These are phyloP conservation scores for Kockovaella imperatae DNA, from an alignment of 768 basidiomycete genomes.

Conservation along the genomic window DNA sequence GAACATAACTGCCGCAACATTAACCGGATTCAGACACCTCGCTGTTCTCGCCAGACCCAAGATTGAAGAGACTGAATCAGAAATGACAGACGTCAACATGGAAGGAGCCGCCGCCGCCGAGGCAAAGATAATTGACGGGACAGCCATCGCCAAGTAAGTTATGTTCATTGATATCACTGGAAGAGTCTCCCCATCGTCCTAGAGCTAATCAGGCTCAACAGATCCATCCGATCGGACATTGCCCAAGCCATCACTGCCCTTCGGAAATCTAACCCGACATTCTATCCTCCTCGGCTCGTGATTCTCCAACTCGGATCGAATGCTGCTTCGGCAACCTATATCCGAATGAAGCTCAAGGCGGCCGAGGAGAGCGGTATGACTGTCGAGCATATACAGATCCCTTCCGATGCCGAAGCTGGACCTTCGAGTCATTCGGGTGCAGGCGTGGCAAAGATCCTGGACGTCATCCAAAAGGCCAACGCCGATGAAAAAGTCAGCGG, in stretches of 20 bases:
- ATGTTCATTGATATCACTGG: neutral
- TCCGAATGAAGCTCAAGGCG: constrained; percentile 96
- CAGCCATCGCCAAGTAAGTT: constrained; percentile 68
- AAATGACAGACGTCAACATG: constrained; percentile 15
- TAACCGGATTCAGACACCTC: no score
- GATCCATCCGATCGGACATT: constrained; percentile 71
- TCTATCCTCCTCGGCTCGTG: constrained; percentile 71
- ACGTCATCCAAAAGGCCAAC: constrained; percentile 72
- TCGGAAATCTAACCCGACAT: constrained; percentile 68
- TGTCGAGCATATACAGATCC: constrained; percentile 63
- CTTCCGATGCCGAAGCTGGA: constrained; percentile 35
- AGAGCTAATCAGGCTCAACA: constrained; percentile 39
- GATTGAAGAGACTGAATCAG: no score
- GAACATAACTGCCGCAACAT: no score
- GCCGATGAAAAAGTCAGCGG: constrained; percentile 72
- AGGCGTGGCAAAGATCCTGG: constrained; percentile 63
- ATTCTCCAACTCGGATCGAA: constrained; percentile 91
- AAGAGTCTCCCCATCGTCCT: constrained; percentile 1
- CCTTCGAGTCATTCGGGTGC: constrained; percentile 16
- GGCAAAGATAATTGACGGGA: constrained; percentile 71
- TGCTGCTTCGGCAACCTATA: constrained; percentile 82
- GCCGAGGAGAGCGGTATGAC: constrained; percentile 87
- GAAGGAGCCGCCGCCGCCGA: constrained; percentile 6
- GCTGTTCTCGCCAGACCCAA: no score
- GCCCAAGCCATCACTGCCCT: constrained; percentile 60